phyloP scores from a whole-genome alignment of 2,329 filamentous ascomycete species.

The Ophiostoma perfectum region DNA sequence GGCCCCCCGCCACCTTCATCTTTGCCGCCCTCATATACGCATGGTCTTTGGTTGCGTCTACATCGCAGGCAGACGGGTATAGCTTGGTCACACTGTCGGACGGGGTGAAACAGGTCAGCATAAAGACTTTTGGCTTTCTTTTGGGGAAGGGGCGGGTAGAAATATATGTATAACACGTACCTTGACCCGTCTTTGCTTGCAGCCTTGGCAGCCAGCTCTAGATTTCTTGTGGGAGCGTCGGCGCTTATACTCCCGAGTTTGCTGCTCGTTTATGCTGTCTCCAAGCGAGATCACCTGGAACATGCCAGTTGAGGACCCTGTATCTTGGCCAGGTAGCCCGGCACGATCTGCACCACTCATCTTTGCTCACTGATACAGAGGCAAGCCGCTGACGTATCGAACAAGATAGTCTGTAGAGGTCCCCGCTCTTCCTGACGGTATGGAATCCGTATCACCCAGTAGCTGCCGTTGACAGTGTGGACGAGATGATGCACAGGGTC shows the following conservation, averaged over 20 bases:
- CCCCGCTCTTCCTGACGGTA: no score
- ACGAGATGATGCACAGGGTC: background rate
- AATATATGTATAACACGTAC: conserved; percentile 17
- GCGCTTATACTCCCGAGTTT: conserved; percentile 27
- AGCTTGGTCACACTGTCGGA: conserved; percentile 27
- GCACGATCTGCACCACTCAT: conserved; percentile 19
- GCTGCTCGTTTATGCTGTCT: conserved; percentile 23
- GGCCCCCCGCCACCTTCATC: background rate
- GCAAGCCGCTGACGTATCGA: background rate
- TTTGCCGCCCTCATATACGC: conserved; percentile 20
- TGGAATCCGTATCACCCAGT: no score
- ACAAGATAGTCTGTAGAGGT: no score
- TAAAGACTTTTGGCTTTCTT: background rate
- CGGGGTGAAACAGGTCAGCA: background rate
- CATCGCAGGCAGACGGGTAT: conserved; percentile 27
- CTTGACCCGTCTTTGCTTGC: conserved; percentile 29
- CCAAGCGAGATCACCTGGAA: conserved; percentile 29
- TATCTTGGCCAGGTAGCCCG: conserved; percentile 15
- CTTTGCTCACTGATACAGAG: conserved; percentile 13
- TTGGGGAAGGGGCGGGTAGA: background rate
- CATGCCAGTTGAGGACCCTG: conserved; percentile 19
- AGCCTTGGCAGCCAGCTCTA: conserved; percentile 26
- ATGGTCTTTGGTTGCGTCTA: conserved; percentile 26
- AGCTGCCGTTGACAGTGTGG: background rate
- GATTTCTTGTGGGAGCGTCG: conserved; percentile 28